Conservation (phyloP, 176 grass and related monocot species). For the Oryza meridionalis region DNA sequence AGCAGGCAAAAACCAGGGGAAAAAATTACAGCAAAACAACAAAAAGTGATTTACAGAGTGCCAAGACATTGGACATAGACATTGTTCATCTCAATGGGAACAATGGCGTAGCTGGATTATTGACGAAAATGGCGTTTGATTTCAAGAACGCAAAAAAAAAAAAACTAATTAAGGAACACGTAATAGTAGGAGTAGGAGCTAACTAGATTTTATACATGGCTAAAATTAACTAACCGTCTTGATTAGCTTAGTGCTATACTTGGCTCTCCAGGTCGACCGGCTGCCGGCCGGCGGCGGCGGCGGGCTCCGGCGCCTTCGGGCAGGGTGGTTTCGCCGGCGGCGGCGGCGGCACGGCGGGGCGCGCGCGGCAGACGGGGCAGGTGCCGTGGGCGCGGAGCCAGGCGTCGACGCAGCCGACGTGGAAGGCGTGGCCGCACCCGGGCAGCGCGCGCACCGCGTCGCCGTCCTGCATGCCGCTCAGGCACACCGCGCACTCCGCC, state of each 20-base stretch:
- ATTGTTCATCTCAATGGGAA: constrained; percentile 1
- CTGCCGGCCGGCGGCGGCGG: constrained; percentile 13
- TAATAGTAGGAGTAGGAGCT: neutral
- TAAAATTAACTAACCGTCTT: too few relatives aligned
- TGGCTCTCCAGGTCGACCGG: constrained; percentile 47
- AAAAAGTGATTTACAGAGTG: neutral
- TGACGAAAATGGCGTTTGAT: neutral
- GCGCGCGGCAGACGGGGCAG: constrained; percentile 57
- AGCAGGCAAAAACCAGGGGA: neutral
- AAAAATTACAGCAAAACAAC: neutral
- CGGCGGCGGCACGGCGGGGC: constrained; percentile 37
- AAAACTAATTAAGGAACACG: neutral
- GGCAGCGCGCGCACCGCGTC: constrained; percentile 60
- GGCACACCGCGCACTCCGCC: constrained; percentile 57
- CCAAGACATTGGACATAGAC: neutral
- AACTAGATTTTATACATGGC: neutral
- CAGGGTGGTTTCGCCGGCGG: constrained; percentile 15
- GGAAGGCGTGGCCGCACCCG: constrained; percentile 59
- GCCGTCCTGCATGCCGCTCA: constrained; percentile 60
- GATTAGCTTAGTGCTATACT: constrained; percentile 13
- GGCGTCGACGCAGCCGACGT: constrained; percentile 54
- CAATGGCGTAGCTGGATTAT: neutral
- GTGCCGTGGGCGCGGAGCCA: constrained; percentile 55
- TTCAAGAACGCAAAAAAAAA: neutral
- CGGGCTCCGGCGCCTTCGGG: constrained; percentile 7